phyloP scores from a whole-genome alignment of 768 basidiomycete genomes.

The Hygrophorus russula region DNA sequence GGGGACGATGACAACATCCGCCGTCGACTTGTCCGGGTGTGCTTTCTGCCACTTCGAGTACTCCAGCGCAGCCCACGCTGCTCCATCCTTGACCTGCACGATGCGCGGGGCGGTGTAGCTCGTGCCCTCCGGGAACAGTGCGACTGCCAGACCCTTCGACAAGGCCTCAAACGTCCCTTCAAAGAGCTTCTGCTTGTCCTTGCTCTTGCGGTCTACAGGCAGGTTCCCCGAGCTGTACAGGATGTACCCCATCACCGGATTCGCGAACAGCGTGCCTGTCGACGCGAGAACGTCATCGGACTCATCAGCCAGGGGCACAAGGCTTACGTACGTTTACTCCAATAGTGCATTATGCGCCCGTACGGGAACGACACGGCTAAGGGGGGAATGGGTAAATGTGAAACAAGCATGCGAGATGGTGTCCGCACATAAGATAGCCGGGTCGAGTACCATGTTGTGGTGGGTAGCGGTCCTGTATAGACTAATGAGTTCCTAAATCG shows the following conservation, averaged over 20 bases:
- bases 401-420: slow-evolving; percentile 5
- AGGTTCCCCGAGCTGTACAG: slow-evolving; percentile 92
- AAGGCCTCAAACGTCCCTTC: slow-evolving; percentile 84
- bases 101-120: slow-evolving; percentile 91
- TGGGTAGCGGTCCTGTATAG: slow-evolving; percentile 65
- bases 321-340: slow-evolving; percentile 71
- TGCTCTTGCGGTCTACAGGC: slow-evolving; percentile 89
- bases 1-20: slow-evolving; percentile 60
- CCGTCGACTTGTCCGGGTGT: slow-evolving; percentile 31
- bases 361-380: slow-evolving; percentile 77
- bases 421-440: slow-evolving; percentile 64
- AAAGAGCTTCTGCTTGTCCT: slow-evolving; percentile 84
- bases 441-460: slow-evolving; percentile 94
- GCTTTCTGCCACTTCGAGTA: slow-evolving; percentile 72
- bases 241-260: slow-evolving; percentile 64
- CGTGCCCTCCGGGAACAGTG: slow-evolving; percentile 89
- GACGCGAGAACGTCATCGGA: slow-evolving; percentile 2
- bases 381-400: slow-evolving; percentile 5
- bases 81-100: slow-evolving; percentile 89
- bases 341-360: slow-evolving; percentile 73
- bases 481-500: background rate
- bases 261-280: slow-evolving; percentile 65
- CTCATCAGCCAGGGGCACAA: background rate
- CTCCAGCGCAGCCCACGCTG: slow-evolving; percentile 91
- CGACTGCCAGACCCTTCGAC: slow-evolving; percentile 70